These are phyloP conservation scores for Trametes sp. DNA, from an alignment of 1,284 basidiomycete species.

Conservation along the genomic window DNA sequence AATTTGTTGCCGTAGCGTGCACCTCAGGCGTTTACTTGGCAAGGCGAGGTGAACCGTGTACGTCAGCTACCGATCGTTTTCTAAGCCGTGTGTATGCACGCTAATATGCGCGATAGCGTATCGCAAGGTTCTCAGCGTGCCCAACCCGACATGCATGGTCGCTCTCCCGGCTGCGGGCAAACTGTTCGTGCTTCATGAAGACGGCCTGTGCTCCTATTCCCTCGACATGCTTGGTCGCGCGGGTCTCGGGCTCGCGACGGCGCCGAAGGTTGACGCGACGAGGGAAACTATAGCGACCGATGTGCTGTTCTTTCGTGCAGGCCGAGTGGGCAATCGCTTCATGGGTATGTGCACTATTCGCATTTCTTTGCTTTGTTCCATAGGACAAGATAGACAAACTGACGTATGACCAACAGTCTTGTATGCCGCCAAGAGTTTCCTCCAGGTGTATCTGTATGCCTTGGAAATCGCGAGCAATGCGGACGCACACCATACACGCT, in stretches of 20 bases:
- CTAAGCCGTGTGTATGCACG: slow-evolving; percentile 1
- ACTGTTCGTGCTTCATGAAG: slow-evolving; percentile 68
- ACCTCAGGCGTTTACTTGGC: slow-evolving; percentile 72
- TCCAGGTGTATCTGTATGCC: slow-evolving; percentile 61
- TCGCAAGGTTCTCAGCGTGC: slow-evolving; percentile 57
- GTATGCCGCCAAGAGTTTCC: slow-evolving; percentile 67
- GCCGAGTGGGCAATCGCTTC: slow-evolving; percentile 57
- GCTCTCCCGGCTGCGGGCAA: slow-evolving; percentile 69
- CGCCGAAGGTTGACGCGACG: slow-evolving; percentile 57
- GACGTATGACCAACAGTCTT: too few species aligned
- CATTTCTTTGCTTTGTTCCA: not conserved
- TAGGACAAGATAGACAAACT: too few species aligned
- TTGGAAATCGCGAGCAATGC: slow-evolving; percentile 49
- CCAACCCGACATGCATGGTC: slow-evolving; percentile 59
- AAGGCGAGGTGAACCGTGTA: slow-evolving; percentile 56
- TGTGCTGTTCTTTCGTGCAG: slow-evolving; percentile 66
- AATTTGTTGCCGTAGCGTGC: slow-evolving; percentile 68
- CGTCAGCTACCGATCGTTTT: slow-evolving; percentile 35
- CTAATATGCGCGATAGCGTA: slow-evolving; percentile 53
- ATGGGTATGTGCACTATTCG: slow-evolving; percentile 56
- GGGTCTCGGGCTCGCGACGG: slow-evolving; percentile 54
- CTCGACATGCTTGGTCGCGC: slow-evolving; percentile 72
- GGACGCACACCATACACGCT: slow-evolving; percentile 44
- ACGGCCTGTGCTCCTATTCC: slow-evolving; percentile 67
- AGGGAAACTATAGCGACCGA: slow-evolving; percentile 62